Percentiles rank a stretch among this genome's conserved stretches.
Conservation (phyloP, 495 filamentous ascomycete species). For the Neurospora tetrasperma region DNA sequence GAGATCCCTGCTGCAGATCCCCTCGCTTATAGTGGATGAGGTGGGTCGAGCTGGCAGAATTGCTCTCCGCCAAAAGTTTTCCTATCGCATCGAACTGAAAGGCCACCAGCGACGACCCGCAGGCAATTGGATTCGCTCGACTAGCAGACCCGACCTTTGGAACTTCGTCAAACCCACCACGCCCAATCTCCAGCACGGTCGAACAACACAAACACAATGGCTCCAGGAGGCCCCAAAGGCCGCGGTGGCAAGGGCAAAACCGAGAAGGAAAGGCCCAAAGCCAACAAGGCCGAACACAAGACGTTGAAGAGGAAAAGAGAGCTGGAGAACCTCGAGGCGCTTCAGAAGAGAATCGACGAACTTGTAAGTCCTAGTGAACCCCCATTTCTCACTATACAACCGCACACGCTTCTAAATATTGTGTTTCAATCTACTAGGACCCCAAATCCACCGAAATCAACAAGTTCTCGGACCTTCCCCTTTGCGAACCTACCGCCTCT, state of each 20-base stretch:
- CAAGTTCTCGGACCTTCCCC: constrained; percentile 71
- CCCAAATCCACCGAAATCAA: constrained; percentile 35
- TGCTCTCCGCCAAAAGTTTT: constrained; percentile 28
- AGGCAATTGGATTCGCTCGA: neutral
- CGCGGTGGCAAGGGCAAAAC: constrained; percentile 5
- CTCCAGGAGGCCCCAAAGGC: constrained; percentile 10
- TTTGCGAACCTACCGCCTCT: constrained; percentile 70
- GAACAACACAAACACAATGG: constrained; percentile 10
- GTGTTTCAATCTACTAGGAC: constrained; percentile 19
- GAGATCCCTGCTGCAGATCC: neutral
- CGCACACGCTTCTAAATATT: neutral
- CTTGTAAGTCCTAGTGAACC: constrained; percentile 18
- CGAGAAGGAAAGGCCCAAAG: constrained; percentile 13
- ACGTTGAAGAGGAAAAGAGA: constrained; percentile 36
- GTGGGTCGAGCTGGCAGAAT: constrained; percentile 23
- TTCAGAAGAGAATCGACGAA: constrained; percentile 36
- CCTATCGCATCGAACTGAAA: neutral
- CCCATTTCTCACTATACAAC: neutral
- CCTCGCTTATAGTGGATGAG: neutral
- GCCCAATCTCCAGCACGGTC: neutral
- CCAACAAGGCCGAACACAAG: constrained; percentile 24
- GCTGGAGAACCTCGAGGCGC: constrained; percentile 46
- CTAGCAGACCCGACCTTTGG: neutral
- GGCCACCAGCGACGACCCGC: neutral
- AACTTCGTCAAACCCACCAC: constrained; percentile 9